Evolutionary conservation across 2,329 filamentous ascomycete species (phyloP).

Genomic region (Diplodia sapinea): DNA sequence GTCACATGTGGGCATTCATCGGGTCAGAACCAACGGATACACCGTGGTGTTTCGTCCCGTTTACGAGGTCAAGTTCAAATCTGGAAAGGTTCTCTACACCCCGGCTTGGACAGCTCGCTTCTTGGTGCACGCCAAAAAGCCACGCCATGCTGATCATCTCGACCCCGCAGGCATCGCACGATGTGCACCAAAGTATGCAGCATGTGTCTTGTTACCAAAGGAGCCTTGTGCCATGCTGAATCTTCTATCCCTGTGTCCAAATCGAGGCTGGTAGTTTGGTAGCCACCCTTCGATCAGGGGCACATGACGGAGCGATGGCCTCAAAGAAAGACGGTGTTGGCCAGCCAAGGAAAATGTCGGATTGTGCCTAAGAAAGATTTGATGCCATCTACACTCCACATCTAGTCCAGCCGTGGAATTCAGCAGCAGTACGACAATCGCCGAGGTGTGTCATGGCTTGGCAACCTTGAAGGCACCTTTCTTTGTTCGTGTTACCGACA

Average conservation of each 20-base stretch:
- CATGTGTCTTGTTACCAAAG: background rate
- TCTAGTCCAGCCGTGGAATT: too few relatives aligned
- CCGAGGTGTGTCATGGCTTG: background rate
- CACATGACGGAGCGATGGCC: background rate
- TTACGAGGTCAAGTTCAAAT: background rate
- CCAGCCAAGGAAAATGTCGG: too few relatives aligned
- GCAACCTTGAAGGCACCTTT: too few relatives aligned
- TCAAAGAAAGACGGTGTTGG: background rate
- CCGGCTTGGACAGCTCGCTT: background rate
- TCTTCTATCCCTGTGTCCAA: background rate
- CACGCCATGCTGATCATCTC: conserved; percentile 5
- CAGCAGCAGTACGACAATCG: too few relatives aligned
- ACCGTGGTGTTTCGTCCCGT: background rate
- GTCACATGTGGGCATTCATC: too few relatives aligned
- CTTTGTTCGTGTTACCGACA: background rate
- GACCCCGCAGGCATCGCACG: background rate
- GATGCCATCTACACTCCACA: too few relatives aligned
- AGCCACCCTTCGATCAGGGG: background rate
- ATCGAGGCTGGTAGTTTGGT: background rate
- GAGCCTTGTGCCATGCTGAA: too few relatives aligned
- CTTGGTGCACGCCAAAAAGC: conserved; percentile 8
- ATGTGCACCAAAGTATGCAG: background rate
- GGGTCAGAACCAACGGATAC: background rate
- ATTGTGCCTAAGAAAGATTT: background rate
- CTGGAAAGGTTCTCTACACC: background rate